Evolutionary conservation across 2,329 filamentous ascomycete species (phyloP), one percentile per base, ranked within the genome.

Genomic region (Penicillium rolfsii): DNA sequence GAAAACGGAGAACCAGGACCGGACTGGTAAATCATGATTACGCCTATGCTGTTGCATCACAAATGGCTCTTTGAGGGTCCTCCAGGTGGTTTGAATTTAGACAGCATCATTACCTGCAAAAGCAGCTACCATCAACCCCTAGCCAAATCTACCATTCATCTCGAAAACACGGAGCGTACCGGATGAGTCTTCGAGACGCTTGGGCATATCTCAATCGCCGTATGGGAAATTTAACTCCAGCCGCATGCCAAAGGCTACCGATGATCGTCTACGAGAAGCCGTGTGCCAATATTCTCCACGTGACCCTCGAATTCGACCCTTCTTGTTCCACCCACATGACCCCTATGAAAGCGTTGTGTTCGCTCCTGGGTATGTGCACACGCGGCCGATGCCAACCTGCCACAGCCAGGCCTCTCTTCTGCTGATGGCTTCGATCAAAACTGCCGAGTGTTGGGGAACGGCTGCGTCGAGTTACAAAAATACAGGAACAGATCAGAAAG

Each of bases 1-100:
- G 50, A 65, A 45, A 57, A 66, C 56, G 46, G 26, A 57, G 53
- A 36, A 30, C 5, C 59, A 45, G 8, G 40, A 55, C 2, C 36
- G 46, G 22, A 2, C 30, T 22, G 46, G 16, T 12, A 14, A 35
- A n/a, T 52, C 49, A 30, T 61, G 26, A 52, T 24, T 46, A 1
- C 33, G 22, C 19, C n/a, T 45, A 8, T 12, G 19, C 14, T 16
- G 4, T 8, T 26, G 22, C 36, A 5, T 50, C 36, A 12, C 2
- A 33, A 9, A 43, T 33, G 14, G n/a, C 28, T 22, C 8, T 33
- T 22, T 9, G 46, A 14, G 46, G 9, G 16, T n/a, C 28, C 22
- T 2, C 4, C n/a, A 22, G 26, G 9, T 11, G 14, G 22, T 33
- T 11, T 5, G 30, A 22, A 11, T 4, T 35, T 8, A 33, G 5